Evolutionary conservation across 1,284 basidiomycete genomes (phyloP), one percentile per base, ranked within the genome.

Genomic region (Melampsora medusae): DNA sequence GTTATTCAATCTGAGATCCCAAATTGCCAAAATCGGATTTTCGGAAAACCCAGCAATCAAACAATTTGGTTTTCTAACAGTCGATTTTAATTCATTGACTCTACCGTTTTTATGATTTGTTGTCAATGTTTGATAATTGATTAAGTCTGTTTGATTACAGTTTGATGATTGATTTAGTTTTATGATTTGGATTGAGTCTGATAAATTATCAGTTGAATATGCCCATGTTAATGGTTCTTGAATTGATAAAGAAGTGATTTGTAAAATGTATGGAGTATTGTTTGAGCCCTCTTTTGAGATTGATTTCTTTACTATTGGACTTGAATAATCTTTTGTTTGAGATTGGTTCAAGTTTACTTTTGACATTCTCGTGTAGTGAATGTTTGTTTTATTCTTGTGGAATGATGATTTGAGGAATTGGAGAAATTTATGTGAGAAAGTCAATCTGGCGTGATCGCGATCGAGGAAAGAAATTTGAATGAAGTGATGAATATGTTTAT

Each of bases 11-110:
- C 61, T 6, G n/a, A 38, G 61, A 31, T 64, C 61, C 61, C 61
- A 64, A 19, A 31, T n/a, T 16, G 61, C 28, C n/a, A 64, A 28
- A 10, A 64, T 64, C 9, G 61, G 61, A 19, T 28, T 6, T 19
- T n/a, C 19, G 17, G 61, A 64, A 31, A 64, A 64, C 19, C n/a
- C 61, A 31, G 61, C 61, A 10, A 64, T 64, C 35, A 64, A 35
- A 56, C 53, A 56, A 28, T 56, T 56, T 0, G 53, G n/a, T 64
- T 19, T 64, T 31, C n/a, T 7, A 35, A 17, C 1, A 17, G 28
- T 28, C 35, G 35, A 28, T 33, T 64, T 64, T 35, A 33, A n/a
- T 35, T 64, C n/a, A 28, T 28, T 31, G 7, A 33, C n/a, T 31
- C 14, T 10, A 25, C 35, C 35, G 4, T 33, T 35, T 64, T 17